phyloP scores from a whole-genome alignment of 169 alveolate species.

The Perkinsus marinus region DNA sequence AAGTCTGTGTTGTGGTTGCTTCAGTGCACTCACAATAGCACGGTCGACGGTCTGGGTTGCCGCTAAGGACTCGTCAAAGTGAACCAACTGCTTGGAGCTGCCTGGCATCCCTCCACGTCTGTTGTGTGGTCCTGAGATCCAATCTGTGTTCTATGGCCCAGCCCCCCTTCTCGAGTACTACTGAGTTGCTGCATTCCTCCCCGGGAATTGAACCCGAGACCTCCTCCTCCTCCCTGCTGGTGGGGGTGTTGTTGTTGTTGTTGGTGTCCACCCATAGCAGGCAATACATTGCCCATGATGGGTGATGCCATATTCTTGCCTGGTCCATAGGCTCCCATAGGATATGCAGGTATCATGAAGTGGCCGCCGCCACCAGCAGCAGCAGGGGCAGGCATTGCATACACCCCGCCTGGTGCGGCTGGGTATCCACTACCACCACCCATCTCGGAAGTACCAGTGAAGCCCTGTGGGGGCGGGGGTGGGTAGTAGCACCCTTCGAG shows the following conservation, averaged over 20 bases:
- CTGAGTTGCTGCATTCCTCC: not conserved
- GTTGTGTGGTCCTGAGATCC: not conserved
- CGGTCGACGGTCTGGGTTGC: not conserved
- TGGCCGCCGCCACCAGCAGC: too few relatives aligned
- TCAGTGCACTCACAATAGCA: not conserved
- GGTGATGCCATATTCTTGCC: not conserved
- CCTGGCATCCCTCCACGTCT: not conserved
- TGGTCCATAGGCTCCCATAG: not conserved
- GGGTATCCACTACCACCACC: not conserved
- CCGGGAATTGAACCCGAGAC: not conserved
- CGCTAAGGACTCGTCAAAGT: not conserved
- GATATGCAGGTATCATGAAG: not conserved
- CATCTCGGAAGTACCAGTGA: not conserved
- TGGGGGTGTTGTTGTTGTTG: too few relatives aligned
- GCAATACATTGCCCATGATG: not conserved
- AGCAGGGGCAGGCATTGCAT: not conserved
- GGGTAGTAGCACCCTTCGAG: not conserved
- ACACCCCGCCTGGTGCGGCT: not conserved
- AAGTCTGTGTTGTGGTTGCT: not conserved
- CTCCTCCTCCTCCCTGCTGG: too few relatives aligned
- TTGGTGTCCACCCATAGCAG: not conserved
- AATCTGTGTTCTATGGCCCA: not conserved
- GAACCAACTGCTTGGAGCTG: not conserved
- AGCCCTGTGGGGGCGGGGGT: not conserved
- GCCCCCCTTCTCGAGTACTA: not conserved